Percentiles rank a stretch among this genome's conserved stretches.
These are phyloP conservation scores for Fusarium sp. DNA, from an alignment of 2,329 filamentous ascomycete genomes.

Conservation along the genomic window DNA sequence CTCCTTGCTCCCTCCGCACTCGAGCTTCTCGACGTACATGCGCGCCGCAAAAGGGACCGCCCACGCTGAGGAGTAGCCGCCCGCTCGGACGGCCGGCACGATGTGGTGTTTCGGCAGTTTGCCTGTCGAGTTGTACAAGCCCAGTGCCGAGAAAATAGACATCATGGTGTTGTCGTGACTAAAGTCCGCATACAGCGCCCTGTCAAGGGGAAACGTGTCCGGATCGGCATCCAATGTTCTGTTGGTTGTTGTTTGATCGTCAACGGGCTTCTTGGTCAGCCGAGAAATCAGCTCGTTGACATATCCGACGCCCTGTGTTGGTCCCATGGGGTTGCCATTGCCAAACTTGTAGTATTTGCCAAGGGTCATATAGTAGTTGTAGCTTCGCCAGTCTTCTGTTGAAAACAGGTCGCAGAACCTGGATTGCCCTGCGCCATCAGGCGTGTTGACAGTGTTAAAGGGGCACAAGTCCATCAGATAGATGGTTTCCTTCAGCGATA, in stretches of 20 bases:
- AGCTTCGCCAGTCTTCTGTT: slow-evolving; percentile 76
- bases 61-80: slow-evolving; percentile 81
- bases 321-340: slow-evolving; percentile 79
- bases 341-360: slow-evolving; percentile 88
- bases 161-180: slow-evolving; percentile 92
- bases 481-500: slow-evolving; percentile 71
- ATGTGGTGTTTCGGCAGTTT: slow-evolving; percentile 64
- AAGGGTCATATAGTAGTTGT: slow-evolving; percentile 83
- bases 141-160: slow-evolving; percentile 78
- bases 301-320: slow-evolving; percentile 88
- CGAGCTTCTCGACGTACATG: slow-evolving; percentile 89
- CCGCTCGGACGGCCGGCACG: slow-evolving; percentile 61
- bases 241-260: slow-evolving; percentile 81
- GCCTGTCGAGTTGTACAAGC: slow-evolving; percentile 76
- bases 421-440: slow-evolving; percentile 63
- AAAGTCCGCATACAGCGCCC: slow-evolving; percentile 84
- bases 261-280: slow-evolving; percentile 74
- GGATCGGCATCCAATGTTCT: slow-evolving; percentile 75
- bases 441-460: slow-evolving; percentile 79
- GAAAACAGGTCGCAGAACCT: slow-evolving; percentile 83
- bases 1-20: slow-evolving; percentile 66
- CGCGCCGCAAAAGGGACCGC: slow-evolving; percentile 83
- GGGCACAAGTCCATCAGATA: slow-evolving; percentile 90
- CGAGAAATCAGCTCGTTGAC: slow-evolving; percentile 88
- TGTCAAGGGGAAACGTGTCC: slow-evolving; percentile 77